phyloP scores from a whole-genome alignment of 2,329 filamentous ascomycete genomes.

The Paraphaeosphaeria minitans region DNA sequence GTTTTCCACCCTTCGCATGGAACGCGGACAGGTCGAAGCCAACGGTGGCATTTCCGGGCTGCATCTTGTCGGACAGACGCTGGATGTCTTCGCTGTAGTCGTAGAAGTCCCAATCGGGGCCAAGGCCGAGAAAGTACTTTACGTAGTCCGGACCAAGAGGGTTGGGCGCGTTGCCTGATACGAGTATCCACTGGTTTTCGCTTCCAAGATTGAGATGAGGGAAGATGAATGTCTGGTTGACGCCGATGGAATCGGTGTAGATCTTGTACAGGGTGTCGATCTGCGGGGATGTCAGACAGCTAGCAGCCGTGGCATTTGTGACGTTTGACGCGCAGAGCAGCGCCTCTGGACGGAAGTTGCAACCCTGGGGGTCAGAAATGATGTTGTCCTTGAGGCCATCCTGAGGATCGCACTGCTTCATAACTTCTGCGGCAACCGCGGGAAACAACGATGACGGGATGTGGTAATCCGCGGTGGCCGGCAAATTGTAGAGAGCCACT shows the following conservation, averaged over 20 bases:
- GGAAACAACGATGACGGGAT: slow-evolving; percentile 53
- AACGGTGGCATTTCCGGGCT: slow-evolving; percentile 58
- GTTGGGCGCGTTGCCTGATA: slow-evolving; percentile 47
- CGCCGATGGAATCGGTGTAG: slow-evolving; percentile 50
- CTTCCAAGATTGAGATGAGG: slow-evolving; percentile 47
- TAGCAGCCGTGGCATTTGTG: slow-evolving; percentile 37
- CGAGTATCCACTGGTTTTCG: slow-evolving; percentile 47
- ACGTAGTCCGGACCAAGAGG: slow-evolving; percentile 47
- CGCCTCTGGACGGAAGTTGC: slow-evolving; percentile 49
- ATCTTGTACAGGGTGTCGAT: slow-evolving; percentile 50
- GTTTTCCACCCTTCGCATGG: slow-evolving; percentile 49
- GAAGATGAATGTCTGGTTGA: slow-evolving; percentile 50
- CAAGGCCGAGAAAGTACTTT: slow-evolving; percentile 50
- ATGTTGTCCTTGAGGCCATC: slow-evolving; percentile 57
- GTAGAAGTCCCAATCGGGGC: slow-evolving; percentile 47
- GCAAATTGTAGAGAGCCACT: slow-evolving; percentile 56
- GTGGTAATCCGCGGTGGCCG: slow-evolving; percentile 51
- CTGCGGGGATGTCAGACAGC: slow-evolving; percentile 53
- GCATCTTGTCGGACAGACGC: slow-evolving; percentile 44
- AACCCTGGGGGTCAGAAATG: slow-evolving; percentile 52
- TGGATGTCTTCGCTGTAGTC: slow-evolving; percentile 49
- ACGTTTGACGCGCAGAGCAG: slow-evolving; percentile 45
- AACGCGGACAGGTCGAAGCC: slow-evolving; percentile 56
- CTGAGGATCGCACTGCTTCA: slow-evolving; percentile 58
- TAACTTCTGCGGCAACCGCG: slow-evolving; percentile 49